Conservation (phyloP, 2,329 filamentous ascomycete species). For the Dactylellina haptotyla region DNA sequence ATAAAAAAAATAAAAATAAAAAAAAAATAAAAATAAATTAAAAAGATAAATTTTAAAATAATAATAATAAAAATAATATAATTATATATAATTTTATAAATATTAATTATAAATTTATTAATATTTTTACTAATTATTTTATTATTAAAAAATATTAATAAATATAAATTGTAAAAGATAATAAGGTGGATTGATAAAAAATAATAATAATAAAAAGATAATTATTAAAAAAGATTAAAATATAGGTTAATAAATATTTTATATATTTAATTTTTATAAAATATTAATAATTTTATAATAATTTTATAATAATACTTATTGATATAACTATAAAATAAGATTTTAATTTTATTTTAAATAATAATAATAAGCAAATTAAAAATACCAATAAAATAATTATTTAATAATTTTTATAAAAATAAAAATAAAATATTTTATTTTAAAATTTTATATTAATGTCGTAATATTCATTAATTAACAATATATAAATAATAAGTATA, state of each 20-base stretch:
- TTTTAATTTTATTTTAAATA: background rate
- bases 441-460: background rate
- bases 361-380: background rate
- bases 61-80: background rate
- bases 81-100: background rate
- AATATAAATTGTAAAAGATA: background rate
- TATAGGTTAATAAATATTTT: background rate
- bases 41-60: background rate
- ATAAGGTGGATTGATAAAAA: background rate
- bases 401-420: background rate
- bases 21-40: background rate
- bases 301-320: constrained; percentile 1
- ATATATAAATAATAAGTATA: background rate
- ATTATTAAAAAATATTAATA: background rate
- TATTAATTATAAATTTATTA: background rate
- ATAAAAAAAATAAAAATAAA: background rate
- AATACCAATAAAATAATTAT: constrained; percentile 1
- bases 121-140: background rate
- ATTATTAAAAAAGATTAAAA: background rate
- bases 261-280: constrained; percentile 4
- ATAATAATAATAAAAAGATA: background rate
- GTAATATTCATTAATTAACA: background rate
- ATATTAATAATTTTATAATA: background rate
- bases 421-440: background rate
- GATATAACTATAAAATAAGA: background rate